phyloP scores from a whole-genome alignment of 2,329 filamentous ascomycete species.

The Arthrinium phaeospermum region DNA sequence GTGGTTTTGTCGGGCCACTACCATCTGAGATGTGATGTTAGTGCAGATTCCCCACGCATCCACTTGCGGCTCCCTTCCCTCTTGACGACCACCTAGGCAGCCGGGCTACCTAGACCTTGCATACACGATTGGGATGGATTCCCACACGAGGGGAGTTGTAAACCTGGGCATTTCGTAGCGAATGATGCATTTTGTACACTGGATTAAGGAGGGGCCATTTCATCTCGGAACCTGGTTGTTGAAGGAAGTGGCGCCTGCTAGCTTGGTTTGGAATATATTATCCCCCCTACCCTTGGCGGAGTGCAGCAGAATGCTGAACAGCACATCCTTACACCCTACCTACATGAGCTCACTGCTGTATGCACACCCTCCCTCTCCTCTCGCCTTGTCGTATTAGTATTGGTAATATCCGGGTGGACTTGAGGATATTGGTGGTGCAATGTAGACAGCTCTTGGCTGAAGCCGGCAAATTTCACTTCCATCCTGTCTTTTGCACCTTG shows the following conservation, averaged over 20 bases:
- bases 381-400: background rate
- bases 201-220: background rate
- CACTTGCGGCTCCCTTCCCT: background rate
- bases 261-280: conserved; percentile 15
- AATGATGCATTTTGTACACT: background rate
- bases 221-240: background rate
- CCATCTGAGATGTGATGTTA: background rate
- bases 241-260: conserved; percentile 2
- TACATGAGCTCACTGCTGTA: background rate
- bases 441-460: background rate
- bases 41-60: background rate
- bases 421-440: background rate
- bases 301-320: no score
- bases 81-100: background rate
- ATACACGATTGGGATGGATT: no score
- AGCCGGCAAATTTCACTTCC: background rate
- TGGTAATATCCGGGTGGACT: background rate
- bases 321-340: background rate
- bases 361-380: background rate
- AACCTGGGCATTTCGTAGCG: background rate
- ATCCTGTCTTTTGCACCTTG: background rate
- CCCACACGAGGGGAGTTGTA: background rate
- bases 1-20: background rate
- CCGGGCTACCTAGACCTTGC: background rate
- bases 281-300: background rate